Conservation (phyloP, 2,329 filamentous ascomycete genomes). For the Microdochium nivale region DNA sequence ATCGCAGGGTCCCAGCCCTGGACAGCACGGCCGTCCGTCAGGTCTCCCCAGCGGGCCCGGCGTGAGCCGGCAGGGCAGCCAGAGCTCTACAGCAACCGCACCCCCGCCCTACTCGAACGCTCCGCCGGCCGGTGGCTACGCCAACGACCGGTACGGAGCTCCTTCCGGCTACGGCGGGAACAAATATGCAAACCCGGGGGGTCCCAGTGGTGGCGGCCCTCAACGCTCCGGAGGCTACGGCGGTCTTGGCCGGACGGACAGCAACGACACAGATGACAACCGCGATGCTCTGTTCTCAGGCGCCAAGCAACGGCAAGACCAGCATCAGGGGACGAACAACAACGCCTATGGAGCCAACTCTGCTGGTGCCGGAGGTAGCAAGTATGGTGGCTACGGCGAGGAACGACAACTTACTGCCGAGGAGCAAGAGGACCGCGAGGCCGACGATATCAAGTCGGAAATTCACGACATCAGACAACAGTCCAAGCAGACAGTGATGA, state of each 20-base stretch:
- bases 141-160: conserved; percentile 43
- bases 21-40: conserved; percentile 11
- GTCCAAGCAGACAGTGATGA: conserved; percentile 56
- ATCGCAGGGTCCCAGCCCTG: too few relatives aligned
- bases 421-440: conserved; percentile 63
- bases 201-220: conserved; percentile 18
- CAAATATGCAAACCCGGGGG: conserved; percentile 36
- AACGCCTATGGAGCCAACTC: conserved; percentile 8
- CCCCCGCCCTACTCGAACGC: conserved; percentile 25
- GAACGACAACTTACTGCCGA: conserved; percentile 76
- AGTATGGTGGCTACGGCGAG: conserved; percentile 51
- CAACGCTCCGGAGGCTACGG: conserved; percentile 52
- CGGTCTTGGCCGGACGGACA: conserved; percentile 41
- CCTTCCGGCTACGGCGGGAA: conserved; percentile 42
- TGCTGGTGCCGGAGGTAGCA: conserved; percentile 7
- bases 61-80: conserved; percentile 12
- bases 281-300: conserved; percentile 53
- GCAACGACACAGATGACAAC: conserved; percentile 39
- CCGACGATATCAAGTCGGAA: conserved; percentile 64
- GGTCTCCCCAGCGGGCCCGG: conserved; percentile 28
- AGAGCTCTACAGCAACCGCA: conserved; percentile 17
- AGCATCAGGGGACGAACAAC: conserved; percentile 9
- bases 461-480: conserved; percentile 70
- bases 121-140: conserved; percentile 35
- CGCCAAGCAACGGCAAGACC: conserved; percentile 15